Evolutionary conservation across 73 alveolate genomes (phyloP), one percentile per base, ranked within the genome.

Genomic region (Paramecium caudatum): DNA sequence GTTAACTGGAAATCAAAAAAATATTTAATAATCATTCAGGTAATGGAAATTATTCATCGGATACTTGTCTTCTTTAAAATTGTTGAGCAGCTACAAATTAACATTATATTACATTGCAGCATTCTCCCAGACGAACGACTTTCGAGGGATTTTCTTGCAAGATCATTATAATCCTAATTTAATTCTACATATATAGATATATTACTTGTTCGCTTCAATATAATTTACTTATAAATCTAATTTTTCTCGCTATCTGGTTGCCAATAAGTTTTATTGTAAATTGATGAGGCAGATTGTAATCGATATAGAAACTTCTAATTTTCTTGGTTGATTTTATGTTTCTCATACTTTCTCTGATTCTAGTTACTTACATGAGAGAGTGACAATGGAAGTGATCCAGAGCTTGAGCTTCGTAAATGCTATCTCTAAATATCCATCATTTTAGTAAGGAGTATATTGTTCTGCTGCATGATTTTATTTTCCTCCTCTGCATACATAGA

Each of bases 81-180:
- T 55, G n/a, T 55, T 55, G 80, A 43, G 80, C 80, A 27, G 80
- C 80, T 55, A 55, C 8, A 55, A 27, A 55, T 10, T 7, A 43
- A 55, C 30, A 55, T 55, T 37, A 27, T 43, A 55, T 55, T 55
- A 55, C 80, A 55, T 55, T 37, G 30, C 23, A 55, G 80, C 80
- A 55, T 55, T 55, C 80, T 55, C 30, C 80, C 80, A 10, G 80
- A 27, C 1, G 80, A 55, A 27, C 80, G 23, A 55, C 80, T 55
- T 68, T 68, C 84, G 21, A 68, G 84, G 19, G 47, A 68, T 68
- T 68, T 68, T n/a, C 84, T 68, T 12, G 84, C 84, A 17, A 68
- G 34, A 68, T 68, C 84, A 68, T 68, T 37, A 68, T 32, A 68
- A 68, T 68, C 84, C 19, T 68, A 8, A 23, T 55, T 55, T 37